Evolutionary conservation across 768 basidiomycete species (phyloP), one percentile per base, ranked within the genome.

Genomic region (Auriscalpium microsporum): DNA sequence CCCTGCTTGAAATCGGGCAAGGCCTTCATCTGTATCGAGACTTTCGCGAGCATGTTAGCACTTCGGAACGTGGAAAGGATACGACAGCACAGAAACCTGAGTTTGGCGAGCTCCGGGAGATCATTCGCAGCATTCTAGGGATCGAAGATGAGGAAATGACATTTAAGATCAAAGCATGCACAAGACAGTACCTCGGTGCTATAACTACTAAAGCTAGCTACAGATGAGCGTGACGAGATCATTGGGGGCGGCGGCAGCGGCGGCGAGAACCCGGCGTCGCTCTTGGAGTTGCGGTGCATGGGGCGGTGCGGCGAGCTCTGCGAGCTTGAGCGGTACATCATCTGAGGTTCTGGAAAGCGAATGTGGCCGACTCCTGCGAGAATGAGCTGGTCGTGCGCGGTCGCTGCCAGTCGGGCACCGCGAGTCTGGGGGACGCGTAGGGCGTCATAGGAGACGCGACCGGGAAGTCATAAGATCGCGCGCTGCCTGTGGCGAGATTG

Each of bases 1-100:
- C 37, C 84, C 85, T 0, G 72, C 68, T 65, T 93, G 90, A 64
- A 92, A 91, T 17, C 74, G 78, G 47, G 70, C 71, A 17, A 93
- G 66, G 28, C 76, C 78, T 63, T 86, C 85, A 54, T 83, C 83
- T 14, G 81, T 79, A 48, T 80, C 73, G 33, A 87, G 70, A 45
- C 86, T 87, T 50, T 8, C 21, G 48, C 42, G 38, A 16, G 7
- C 7, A 7, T 16, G 19, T 53, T 50, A 58, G 37, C 8, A 37
- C 28, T 4, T 28, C 28, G 28, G 5, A 4, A 28, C 28, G 4
- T 28, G 5, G 28, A 28, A 28, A 28, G 28, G 28, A 28, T 28
- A 28, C 28, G 28, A 28, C 28, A 28, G 16, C 28, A 40, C 11
- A 17, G 34, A 53, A 7, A 48, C 16, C 21, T 54, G 19, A 21